Conservation (phyloP, 192 early-diverging fungal genomes). For the Physocladia obscura region DNA sequence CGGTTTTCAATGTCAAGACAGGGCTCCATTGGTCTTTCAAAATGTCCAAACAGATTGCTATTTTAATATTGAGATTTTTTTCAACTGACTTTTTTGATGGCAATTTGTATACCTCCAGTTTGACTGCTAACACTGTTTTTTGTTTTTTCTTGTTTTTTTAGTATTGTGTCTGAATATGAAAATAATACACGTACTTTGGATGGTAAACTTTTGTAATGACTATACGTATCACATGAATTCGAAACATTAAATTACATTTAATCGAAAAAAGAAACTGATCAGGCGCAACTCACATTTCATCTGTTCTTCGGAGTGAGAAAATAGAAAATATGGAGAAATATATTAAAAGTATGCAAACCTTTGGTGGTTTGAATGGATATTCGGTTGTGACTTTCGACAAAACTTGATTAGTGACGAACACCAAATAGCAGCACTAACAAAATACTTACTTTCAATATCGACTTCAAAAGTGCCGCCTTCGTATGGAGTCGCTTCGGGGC, state of each 20-base stretch:
- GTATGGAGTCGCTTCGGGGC: constrained; percentile 52
- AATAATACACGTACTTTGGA: constrained; percentile 37
- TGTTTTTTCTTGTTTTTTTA: not conserved
- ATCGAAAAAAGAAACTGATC: not conserved
- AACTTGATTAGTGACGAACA: no score
- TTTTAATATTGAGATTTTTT: not conserved
- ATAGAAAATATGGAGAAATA: constrained; percentile 1
- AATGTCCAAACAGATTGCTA: constrained; percentile 53
- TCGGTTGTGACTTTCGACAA: constrained; percentile 40
- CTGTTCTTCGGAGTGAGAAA: constrained; percentile 8
- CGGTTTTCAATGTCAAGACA: constrained; percentile 55
- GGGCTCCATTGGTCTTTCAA: constrained; percentile 56
- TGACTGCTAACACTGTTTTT: constrained; percentile 46
- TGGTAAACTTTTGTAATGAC: constrained; percentile 51
- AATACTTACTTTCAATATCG: constrained; percentile 24
- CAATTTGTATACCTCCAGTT: constrained; percentile 44
- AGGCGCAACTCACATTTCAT: constrained; percentile 36
- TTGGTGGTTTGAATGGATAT: constrained; percentile 50
- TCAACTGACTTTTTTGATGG: not conserved
- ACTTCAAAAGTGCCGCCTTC: constrained; percentile 35
- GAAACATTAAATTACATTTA: not conserved
- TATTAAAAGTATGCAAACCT: constrained; percentile 19
- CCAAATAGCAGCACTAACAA: not conserved
- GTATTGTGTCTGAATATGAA: not conserved
- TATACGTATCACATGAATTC: not conserved